These are phyloP conservation scores for Corylus americana DNA, from an alignment of 306 rosid species.

Conservation along the genomic window DNA sequence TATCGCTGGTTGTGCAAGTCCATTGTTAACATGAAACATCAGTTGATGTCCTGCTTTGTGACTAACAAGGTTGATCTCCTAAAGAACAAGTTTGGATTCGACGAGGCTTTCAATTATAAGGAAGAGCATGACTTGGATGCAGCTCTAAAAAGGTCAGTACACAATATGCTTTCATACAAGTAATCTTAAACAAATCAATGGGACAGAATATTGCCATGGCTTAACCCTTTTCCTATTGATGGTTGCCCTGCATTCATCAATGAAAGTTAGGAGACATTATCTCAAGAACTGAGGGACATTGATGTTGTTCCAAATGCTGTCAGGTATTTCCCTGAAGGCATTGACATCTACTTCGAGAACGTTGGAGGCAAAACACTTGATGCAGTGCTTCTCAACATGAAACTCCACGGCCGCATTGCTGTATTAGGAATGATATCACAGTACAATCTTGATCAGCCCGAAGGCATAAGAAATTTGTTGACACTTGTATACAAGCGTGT, in stretches of 20 bases:
- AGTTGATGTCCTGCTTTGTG: not conserved
- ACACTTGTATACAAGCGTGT: not conserved
- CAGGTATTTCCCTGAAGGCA: constrained; percentile 20
- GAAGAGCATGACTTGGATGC: constrained; percentile 22
- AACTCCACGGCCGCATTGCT: constrained; percentile 11
- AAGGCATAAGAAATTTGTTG: constrained; percentile 10
- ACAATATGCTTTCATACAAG: too few species aligned
- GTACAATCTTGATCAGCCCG: constrained; percentile 12
- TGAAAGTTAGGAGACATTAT: too few species aligned
- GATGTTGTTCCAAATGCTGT: too few species aligned
- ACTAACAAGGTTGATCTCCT: constrained; percentile 7
- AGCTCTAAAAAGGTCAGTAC: not conserved
- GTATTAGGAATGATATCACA: constrained; percentile 22
- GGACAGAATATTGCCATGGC: too few species aligned
- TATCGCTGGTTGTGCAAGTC: not conserved
- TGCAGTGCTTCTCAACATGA: constrained; percentile 26
- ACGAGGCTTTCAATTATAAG: constrained; percentile 22
- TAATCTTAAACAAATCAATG: too few species aligned
- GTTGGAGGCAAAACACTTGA: constrained; percentile 26
- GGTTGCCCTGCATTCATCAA: too few species aligned
- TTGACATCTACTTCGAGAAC: constrained; percentile 24
- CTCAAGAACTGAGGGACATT: too few species aligned
- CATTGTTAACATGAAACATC: not conserved
- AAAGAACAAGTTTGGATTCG: constrained; percentile 4
- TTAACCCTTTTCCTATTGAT: too few species aligned